Conservation (phyloP, 805 yeast species). For the Nakazawaea anatomiae region DNA sequence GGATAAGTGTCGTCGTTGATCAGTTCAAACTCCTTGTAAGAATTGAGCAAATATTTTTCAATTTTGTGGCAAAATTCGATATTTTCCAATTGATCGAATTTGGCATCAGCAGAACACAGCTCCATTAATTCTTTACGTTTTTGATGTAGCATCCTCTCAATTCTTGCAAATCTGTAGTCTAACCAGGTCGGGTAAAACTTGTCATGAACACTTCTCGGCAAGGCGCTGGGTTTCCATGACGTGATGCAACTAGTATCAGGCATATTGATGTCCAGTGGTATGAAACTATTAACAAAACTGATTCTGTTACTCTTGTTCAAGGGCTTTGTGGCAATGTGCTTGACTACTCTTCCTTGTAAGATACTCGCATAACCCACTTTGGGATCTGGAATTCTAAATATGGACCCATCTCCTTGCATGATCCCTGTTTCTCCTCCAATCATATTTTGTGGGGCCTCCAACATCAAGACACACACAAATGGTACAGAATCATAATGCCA, state of each 20-base stretch:
- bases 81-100: conserved; percentile 22
- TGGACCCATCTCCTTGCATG: conserved; percentile 32
- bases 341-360: conserved; percentile 40
- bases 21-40: conserved; percentile 29
- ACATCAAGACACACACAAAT: conserved; percentile 43
- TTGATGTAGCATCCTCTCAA: conserved; percentile 19
- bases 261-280: conserved; percentile 19
- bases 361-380: conserved; percentile 39
- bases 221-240: conserved; percentile 25
- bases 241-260: conserved; percentile 26
- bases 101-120: conserved; percentile 14
- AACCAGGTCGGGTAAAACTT: conserved; percentile 29
- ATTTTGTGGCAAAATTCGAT: conserved; percentile 24
- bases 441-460: conserved; percentile 38
- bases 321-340: conserved; percentile 43
- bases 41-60: conserved; percentile 21
- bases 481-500: conserved; percentile 44
- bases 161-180: conserved; percentile 23
- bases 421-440: conserved; percentile 48
- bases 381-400: conserved; percentile 31
- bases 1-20: conserved; percentile 25
- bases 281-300: conserved; percentile 23
- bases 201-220: conserved; percentile 25
- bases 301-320: conserved; percentile 27
- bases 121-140: conserved; percentile 17